Conservation (phyloP, 495 filamentous ascomycete genomes). For the Aspergillus cavernicola region DNA sequence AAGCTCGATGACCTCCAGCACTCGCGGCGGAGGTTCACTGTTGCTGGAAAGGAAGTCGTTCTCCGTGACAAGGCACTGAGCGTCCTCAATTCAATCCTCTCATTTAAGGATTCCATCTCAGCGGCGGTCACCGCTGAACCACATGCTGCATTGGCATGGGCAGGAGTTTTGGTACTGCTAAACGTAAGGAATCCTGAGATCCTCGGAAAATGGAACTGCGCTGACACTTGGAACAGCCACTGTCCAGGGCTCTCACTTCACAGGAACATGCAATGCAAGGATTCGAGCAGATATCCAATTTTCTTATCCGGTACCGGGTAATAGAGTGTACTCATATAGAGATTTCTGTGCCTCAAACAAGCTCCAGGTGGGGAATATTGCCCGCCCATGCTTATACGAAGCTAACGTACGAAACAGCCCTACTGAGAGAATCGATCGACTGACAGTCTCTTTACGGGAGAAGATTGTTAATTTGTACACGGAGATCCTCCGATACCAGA, state of each 20-base stretch:
- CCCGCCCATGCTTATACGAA: not conserved
- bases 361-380: not conserved
- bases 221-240: not conserved
- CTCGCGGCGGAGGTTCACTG: not conserved
- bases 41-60: not conserved
- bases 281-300: not conserved
- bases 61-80: not conserved
- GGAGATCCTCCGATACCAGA: not conserved
- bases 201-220: not conserved
- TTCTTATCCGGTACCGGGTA: not conserved
- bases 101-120: slow-evolving; percentile 11
- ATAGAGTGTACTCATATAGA: not conserved
- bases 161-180: slow-evolving; percentile 17
- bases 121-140: slow-evolving; percentile 18
- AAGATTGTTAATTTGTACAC: not conserved
- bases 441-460: no score
- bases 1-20: not conserved
- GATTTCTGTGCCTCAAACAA: no score
- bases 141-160: slow-evolving; percentile 24
- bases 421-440: no score
- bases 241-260: not conserved
- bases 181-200: not conserved
- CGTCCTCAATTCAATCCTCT: not conserved
- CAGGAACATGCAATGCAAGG: not conserved
- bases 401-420: not conserved